A percentile compares a stretch with the other conserved stretches of the same genome.
phyloP scores from a whole-genome alignment of 1,284 basidiomycete species.

The Ustilago trichophora region DNA sequence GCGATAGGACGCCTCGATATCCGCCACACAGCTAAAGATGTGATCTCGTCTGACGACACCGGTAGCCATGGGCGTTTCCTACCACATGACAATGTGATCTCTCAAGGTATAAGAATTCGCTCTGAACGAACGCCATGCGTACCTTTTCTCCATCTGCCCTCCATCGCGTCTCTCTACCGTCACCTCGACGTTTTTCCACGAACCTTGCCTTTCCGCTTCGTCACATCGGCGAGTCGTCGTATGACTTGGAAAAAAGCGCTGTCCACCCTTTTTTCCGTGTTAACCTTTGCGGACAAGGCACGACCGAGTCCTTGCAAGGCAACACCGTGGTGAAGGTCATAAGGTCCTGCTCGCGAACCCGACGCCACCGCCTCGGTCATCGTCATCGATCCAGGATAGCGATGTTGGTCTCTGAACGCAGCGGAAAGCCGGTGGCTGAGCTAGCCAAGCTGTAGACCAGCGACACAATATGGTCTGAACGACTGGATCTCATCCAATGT shows the following conservation, averaged over 20 bases:
- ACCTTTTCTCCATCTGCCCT: not conserved
- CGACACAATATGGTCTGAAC: too few relatives aligned
- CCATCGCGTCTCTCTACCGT: not conserved
- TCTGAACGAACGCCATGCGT: slow-evolving; percentile 1
- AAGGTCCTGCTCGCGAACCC: too few relatives aligned
- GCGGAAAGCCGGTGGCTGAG: not conserved
- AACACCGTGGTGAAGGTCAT: too few relatives aligned
- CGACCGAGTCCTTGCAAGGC: too few relatives aligned
- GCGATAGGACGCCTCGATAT: not conserved
- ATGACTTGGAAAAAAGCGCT: too few relatives aligned
- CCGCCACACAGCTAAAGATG: not conserved
- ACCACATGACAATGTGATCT: slow-evolving; percentile 31
- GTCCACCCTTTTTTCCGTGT: too few relatives aligned
- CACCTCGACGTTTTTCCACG: slow-evolving; percentile 2
- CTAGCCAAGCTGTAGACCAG: too few relatives aligned
- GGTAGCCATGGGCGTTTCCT: slow-evolving; percentile 22
- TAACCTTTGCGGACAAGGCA: too few relatives aligned
- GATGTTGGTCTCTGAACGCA: not conserved
- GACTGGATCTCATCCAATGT: too few relatives aligned
- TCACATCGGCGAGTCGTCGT: slow-evolving; percentile 1
- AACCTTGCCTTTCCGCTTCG: not conserved
- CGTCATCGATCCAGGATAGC: too few relatives aligned
- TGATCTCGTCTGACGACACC: not conserved
- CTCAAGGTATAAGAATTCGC: not conserved
- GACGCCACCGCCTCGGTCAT: too few relatives aligned